These are phyloP conservation scores for Panus rudis DNA, from an alignment of 768 basidiomycete genomes.

Conservation along the genomic window DNA sequence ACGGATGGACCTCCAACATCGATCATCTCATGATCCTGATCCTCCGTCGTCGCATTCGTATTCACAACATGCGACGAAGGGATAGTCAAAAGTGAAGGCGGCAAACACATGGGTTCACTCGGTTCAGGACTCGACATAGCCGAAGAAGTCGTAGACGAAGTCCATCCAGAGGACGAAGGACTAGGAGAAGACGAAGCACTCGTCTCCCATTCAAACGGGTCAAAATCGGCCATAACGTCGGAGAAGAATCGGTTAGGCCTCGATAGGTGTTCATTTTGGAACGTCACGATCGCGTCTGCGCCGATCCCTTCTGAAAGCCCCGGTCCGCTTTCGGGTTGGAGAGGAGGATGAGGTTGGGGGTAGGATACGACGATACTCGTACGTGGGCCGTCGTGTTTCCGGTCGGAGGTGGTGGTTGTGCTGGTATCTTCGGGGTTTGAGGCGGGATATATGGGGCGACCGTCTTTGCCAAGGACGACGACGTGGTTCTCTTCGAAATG, in stretches of 20 bases:
- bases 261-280: no score
- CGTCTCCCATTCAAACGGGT: not conserved
- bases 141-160: not conserved
- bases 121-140: slow-evolving; percentile 3
- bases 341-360: slow-evolving; percentile 24
- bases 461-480: slow-evolving; percentile 23
- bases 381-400: slow-evolving; percentile 9
- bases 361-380: slow-evolving; percentile 21
- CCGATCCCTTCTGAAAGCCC: no score
- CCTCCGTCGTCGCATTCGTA: not conserved
- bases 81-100: slow-evolving; percentile 17
- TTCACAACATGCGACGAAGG: slow-evolving; percentile 7
- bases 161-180: slow-evolving; percentile 1
- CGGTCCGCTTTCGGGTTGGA: slow-evolving; percentile 11
- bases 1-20: not conserved
- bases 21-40: not conserved
- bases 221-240: not conserved
- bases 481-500: slow-evolving; percentile 43
- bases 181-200: slow-evolving; percentile 1
- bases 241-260: not conserved
- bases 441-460: slow-evolving; percentile 28
- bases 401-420: slow-evolving; percentile 5
- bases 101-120: slow-evolving; percentile 15
- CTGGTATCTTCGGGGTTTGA: slow-evolving; percentile 9
- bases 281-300: no score